phyloP scores from a whole-genome alignment of 106 monocot genomes.

The Xerophyta viscosa region DNA sequence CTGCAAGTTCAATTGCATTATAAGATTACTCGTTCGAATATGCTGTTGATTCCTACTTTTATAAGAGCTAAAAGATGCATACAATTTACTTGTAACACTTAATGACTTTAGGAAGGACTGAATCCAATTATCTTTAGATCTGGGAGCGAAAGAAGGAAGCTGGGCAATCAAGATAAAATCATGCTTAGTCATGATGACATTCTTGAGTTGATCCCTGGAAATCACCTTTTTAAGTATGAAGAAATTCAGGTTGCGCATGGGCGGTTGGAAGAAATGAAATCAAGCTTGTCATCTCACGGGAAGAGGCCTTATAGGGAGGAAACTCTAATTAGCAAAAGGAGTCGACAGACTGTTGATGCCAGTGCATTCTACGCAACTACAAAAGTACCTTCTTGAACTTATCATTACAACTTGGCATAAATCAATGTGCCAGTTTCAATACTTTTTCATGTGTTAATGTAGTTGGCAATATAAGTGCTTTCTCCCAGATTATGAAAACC shows the following conservation, averaged over 20 bases:
- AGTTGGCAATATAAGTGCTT: no score
- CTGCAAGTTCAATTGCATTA: no score
- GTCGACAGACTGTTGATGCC: slow-evolving; percentile 31
- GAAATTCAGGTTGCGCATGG: slow-evolving; percentile 16
- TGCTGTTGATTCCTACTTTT: no score
- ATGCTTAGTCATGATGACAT: slow-evolving; percentile 57
- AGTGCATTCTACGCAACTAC: slow-evolving; percentile 36
- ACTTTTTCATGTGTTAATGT: no score
- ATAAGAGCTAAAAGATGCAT: no score
- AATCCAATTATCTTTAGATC: slow-evolving; percentile 64
- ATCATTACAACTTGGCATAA: not conserved
- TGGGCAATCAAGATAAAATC: slow-evolving; percentile 42
- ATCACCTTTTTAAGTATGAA: slow-evolving; percentile 59
- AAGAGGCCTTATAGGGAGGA: slow-evolving; percentile 24
- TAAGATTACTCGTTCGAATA: no score
- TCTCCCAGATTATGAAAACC: no score
- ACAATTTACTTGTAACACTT: no score
- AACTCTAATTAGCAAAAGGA: slow-evolving; percentile 9
- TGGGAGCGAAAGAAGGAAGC: slow-evolving; percentile 40
- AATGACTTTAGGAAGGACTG: slow-evolving; percentile 64
- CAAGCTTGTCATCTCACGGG: slow-evolving; percentile 16
- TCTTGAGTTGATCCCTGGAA: slow-evolving; percentile 83
- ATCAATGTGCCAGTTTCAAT: no score
- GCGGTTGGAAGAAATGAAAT: slow-evolving; percentile 12
- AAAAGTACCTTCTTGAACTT: slow-evolving; percentile 26